Percentiles rank a stretch among this genome's conserved stretches.
phyloP scores from a whole-genome alignment of 495 filamentous ascomycete species.

The Podospora anserina region DNA sequence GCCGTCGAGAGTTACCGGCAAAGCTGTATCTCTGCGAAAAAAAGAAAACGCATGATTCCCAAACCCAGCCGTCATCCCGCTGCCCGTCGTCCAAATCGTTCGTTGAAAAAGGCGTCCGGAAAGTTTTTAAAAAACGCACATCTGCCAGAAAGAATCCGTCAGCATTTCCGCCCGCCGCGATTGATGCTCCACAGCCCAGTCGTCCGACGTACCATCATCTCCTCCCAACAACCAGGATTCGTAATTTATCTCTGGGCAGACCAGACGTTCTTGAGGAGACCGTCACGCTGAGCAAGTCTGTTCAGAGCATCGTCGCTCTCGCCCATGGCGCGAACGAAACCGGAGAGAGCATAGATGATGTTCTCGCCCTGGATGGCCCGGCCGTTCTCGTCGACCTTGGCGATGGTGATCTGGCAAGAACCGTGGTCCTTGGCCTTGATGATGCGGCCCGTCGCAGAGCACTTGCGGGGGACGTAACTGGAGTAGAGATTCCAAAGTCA shows the following conservation, averaged over 20 bases:
- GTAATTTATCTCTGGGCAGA: slow-evolving; percentile 67
- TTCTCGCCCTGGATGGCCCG: slow-evolving; percentile 91
- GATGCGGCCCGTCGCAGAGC: slow-evolving; percentile 92
- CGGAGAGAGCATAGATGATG: slow-evolving; percentile 94
- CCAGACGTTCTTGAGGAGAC: slow-evolving; percentile 96
- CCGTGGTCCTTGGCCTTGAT: slow-evolving; percentile 99
- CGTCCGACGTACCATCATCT: slow-evolving; percentile 26
- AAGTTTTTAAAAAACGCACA: slow-evolving; percentile 26
- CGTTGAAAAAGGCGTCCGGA: slow-evolving; percentile 20
- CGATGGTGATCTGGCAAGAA: slow-evolving; percentile 85
- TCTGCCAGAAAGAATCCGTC: slow-evolving; percentile 16
- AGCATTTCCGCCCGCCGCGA: not conserved
- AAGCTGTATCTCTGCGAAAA: slow-evolving; percentile 18
- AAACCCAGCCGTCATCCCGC: slow-evolving; percentile 29
- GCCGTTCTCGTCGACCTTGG: slow-evolving; percentile 96
- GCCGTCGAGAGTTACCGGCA: slow-evolving; percentile 30
- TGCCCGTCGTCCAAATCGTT: slow-evolving; percentile 26
- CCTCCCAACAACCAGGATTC: slow-evolving; percentile 18
- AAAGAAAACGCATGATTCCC: slow-evolving; percentile 23
- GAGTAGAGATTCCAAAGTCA: slow-evolving; percentile 7
- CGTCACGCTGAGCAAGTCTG: slow-evolving; percentile 90
- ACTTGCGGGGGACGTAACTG: slow-evolving; percentile 99
- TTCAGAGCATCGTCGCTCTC: slow-evolving; percentile 97
- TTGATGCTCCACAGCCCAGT: not conserved
- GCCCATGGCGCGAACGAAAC: slow-evolving; percentile 95